These are phyloP conservation scores for Camellia japonica DNA, from an alignment of 148 eudicot genomes.

Conservation along the genomic window DNA sequence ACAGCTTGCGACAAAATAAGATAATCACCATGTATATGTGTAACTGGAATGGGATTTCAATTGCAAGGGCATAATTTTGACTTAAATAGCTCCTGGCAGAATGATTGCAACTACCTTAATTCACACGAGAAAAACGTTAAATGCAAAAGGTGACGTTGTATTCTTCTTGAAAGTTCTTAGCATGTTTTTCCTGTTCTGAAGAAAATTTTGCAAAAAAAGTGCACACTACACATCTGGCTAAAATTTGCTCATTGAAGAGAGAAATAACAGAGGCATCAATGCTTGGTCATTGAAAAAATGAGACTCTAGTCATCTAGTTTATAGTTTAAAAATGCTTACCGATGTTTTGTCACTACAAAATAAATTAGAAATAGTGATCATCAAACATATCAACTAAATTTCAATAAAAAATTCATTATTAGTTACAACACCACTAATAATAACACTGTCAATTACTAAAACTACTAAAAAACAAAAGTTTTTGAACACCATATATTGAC, in stretches of 20 bases:
- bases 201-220: no score
- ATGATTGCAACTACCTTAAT: background rate
- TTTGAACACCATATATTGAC: background rate
- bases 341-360: background rate
- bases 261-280: background rate
- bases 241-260: background rate
- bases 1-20: background rate
- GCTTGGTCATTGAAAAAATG: background rate
- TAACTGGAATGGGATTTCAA: background rate
- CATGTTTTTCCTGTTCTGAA: no score
- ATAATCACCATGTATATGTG: background rate
- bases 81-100: background rate
- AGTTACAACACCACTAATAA: background rate
- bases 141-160: background rate
- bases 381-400: slow-evolving; percentile 2
- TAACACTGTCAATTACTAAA: background rate
- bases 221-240: background rate
- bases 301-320: background rate
- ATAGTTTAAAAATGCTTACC: background rate
- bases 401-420: background rate
- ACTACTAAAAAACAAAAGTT: background rate
- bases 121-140: background rate
- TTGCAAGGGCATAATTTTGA: background rate
- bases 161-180: background rate
- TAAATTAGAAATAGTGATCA: background rate